A percentile compares a stretch with the other conserved stretches of the same genome.
Evolutionary conservation across 1,139 yeast species (phyloP).

Genomic region (Geotrichum australiense): DNA sequence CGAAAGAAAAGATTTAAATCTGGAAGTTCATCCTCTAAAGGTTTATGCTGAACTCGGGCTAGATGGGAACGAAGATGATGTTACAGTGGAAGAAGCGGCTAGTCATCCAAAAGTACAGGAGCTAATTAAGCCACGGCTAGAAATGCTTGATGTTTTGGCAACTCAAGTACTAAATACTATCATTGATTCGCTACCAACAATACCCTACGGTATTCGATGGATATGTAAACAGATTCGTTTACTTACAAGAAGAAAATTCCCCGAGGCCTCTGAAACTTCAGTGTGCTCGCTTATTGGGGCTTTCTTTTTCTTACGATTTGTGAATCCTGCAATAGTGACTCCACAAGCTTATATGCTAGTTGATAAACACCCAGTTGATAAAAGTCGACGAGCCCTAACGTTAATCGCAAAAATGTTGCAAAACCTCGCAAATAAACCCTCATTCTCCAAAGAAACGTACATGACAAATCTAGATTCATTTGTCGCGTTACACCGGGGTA

Average conservation of each 20-base stretch:
- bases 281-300: conserved; percentile 59
- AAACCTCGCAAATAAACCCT: conserved; percentile 64
- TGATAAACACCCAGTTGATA: conserved; percentile 34
- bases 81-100: conserved; percentile 33
- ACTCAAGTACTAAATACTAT: conserved; percentile 56
- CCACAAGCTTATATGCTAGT: conserved; percentile 62
- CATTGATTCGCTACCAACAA: conserved; percentile 44
- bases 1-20: conserved; percentile 29
- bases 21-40: conserved; percentile 36
- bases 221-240: conserved; percentile 66
- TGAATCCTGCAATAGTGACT: conserved; percentile 88
- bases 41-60: conserved; percentile 32
- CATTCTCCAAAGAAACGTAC: conserved; percentile 38
- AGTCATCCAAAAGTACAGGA: conserved; percentile 30
- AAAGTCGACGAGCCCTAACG: conserved; percentile 65
- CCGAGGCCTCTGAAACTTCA: conserved; percentile 53
- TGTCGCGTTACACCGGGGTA: conserved; percentile 31
- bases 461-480: conserved; percentile 32
- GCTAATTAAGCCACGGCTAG: conserved; percentile 31
- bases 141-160: conserved; percentile 42
- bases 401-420: conserved; percentile 82
- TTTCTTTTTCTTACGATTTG: conserved; percentile 72
- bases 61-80: conserved; percentile 20
- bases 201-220: conserved; percentile 70
- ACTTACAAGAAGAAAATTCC: conserved; percentile 58